phyloP scores from a whole-genome alignment of 305 asterid species.

The Solanum hybrid region DNA sequence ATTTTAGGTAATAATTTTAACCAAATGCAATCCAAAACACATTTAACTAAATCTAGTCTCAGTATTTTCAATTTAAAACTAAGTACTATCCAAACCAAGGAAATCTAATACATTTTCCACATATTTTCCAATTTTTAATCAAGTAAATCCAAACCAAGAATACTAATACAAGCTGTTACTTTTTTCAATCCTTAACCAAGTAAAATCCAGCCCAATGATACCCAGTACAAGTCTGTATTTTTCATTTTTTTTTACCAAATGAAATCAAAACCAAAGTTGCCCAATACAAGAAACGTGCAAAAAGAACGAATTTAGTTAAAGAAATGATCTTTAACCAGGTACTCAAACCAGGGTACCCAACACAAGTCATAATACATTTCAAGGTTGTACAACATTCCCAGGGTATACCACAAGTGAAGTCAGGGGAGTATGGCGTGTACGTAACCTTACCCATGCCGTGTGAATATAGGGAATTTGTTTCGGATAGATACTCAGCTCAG shows the following conservation, averaged over 20 bases:
- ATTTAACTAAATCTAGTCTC: background rate
- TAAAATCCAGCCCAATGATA: background rate
- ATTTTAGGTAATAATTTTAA: background rate
- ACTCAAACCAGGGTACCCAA: background rate
- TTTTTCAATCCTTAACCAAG: background rate
- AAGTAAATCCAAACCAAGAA: background rate
- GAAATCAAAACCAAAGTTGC: background rate
- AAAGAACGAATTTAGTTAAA: background rate
- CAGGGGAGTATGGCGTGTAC: background rate
- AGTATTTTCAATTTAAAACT: background rate
- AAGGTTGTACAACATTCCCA: background rate
- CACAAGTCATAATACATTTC: background rate
- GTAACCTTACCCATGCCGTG: background rate
- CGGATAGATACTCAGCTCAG: background rate
- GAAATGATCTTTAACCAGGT: background rate
- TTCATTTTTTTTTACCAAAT: background rate
- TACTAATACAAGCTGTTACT: background rate
- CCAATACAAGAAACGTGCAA: background rate
- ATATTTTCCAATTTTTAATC: background rate
- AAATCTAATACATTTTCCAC: background rate
- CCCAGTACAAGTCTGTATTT: background rate
- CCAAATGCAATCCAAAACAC: background rate
- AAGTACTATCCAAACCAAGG: background rate
- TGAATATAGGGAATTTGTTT: background rate
- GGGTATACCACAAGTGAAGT: background rate